Evolutionary conservation across 768 basidiomycete species (phyloP).

Genomic region (Mycena epipterygia): DNA sequence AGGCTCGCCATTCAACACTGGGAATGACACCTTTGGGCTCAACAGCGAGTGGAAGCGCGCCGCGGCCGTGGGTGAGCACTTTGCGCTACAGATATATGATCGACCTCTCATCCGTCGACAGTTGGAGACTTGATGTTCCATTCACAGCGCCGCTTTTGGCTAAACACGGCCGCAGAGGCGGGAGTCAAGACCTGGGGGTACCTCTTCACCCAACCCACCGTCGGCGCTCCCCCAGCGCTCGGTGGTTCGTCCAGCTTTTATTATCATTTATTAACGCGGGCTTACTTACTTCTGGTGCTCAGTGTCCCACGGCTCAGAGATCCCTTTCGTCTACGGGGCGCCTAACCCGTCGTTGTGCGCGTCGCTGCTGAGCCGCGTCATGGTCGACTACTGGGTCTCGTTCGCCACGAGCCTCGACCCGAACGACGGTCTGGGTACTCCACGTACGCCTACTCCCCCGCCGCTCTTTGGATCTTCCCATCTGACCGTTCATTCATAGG

Average conservation of each 20-base stretch:
- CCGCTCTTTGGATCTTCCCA: neutral
- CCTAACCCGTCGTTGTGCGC: constrained; percentile 43
- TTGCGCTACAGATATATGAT: no score
- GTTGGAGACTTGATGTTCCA: constrained; percentile 56
- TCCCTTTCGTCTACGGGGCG: constrained; percentile 53
- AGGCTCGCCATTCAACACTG: constrained; percentile 57
- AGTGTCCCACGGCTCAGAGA: constrained; percentile 53
- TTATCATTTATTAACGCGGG: no score
- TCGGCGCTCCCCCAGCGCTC: constrained; percentile 30
- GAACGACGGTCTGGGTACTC: constrained; percentile 52
- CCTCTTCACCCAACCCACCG: constrained; percentile 57
- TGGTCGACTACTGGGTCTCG: constrained; percentile 61
- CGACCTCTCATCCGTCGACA: neutral
- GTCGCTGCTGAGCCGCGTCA: constrained; percentile 45
- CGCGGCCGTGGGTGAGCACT: constrained; percentile 41
- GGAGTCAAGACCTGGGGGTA: constrained; percentile 60
- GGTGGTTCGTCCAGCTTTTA: constrained; percentile 46
- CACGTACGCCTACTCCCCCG: constrained; percentile 40
- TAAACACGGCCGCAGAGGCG: constrained; percentile 53
- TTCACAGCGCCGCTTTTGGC: constrained; percentile 55
- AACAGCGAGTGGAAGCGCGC: constrained; percentile 52
- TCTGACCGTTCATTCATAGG: neutral
- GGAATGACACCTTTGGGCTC: constrained; percentile 58
- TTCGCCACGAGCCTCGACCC: constrained; percentile 55
- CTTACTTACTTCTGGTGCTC: neutral